These are phyloP conservation scores for Iberis pinnata DNA, from an alignment of 345 rosid species.

Conservation along the genomic window DNA sequence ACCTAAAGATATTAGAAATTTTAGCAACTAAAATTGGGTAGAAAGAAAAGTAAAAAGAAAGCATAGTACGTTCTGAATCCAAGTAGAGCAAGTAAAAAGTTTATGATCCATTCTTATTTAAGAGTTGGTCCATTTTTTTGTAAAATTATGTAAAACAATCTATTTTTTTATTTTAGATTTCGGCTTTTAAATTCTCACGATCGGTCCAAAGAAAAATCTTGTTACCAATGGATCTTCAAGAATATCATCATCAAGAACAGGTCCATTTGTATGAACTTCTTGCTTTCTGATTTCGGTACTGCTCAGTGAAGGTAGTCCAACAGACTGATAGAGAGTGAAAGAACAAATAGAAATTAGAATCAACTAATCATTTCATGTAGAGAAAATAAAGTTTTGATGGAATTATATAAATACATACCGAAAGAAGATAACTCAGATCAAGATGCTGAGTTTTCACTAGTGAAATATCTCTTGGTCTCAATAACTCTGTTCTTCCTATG, in stretches of 20 bases:
- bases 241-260: conserved; percentile 67
- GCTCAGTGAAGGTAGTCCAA: conserved; percentile 77
- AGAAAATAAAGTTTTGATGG: not conserved
- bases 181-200: too few species aligned
- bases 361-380: not conserved
- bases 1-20: conserved; percentile 37
- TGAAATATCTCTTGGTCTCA: conserved; percentile 78
- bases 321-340: conserved; percentile 46
- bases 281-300: conserved; percentile 87
- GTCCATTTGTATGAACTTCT: conserved; percentile 79
- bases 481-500: conserved; percentile 73
- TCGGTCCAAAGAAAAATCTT: too few species aligned
- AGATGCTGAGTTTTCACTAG: conserved; percentile 97
- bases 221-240: conserved; percentile 86
- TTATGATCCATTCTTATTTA: too few species aligned
- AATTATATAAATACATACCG: conserved; percentile 35
- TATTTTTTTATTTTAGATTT: too few species aligned
- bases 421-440: conserved; percentile 67
- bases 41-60: not conserved
- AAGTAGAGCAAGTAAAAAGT: too few species aligned
- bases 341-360: not conserved
- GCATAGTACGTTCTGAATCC: too few species aligned
- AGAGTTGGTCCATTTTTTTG: too few species aligned
- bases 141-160: too few species aligned
- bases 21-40: conserved; percentile 1